These are phyloP conservation scores for Saksenaea oblongispora DNA, from an alignment of 371 early-diverging fungal species.

Conservation along the genomic window DNA sequence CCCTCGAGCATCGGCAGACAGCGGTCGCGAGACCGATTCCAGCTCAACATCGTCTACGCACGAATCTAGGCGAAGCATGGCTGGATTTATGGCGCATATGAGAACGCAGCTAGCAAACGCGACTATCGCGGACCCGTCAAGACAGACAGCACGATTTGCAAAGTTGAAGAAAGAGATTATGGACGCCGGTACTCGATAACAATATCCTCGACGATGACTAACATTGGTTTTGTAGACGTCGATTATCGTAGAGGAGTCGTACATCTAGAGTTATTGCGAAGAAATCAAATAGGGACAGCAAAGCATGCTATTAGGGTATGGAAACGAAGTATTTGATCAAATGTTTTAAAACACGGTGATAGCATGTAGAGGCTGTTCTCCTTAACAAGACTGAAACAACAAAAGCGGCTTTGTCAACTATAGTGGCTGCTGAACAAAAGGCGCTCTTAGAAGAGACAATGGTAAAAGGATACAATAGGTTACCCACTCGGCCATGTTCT, in stretches of 20 bases:
- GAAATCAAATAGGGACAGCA: conserved; percentile 11
- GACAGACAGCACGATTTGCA: conserved; percentile 40
- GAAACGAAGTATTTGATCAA: not conserved
- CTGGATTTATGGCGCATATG: conserved; percentile 48
- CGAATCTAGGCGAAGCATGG: conserved; percentile 39
- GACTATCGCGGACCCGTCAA: conserved; percentile 28
- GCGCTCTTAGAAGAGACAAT: conserved; percentile 8
- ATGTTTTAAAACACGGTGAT: not conserved
- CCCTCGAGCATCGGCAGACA: conserved; percentile 19
- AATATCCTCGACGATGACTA: not conserved
- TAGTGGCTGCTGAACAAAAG: conserved; percentile 10
- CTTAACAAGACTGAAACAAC: conserved; percentile 18
- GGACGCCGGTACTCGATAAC: conserved; percentile 47
- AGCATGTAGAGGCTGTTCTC: conserved; percentile 15
- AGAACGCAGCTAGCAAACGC: conserved; percentile 43
- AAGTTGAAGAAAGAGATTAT: conserved; percentile 56
- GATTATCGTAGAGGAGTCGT: conserved; percentile 11
- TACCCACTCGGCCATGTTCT: not conserved
- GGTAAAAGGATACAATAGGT: not conserved
- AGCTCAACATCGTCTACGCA: conserved; percentile 15
- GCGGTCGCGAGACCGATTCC: conserved; percentile 25
- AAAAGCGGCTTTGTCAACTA: conserved; percentile 11
- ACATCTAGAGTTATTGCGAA: conserved; percentile 10
- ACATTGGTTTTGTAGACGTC: not conserved
- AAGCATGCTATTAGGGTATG: conserved; percentile 13